These are phyloP conservation scores for Naumovozyma baii DNA, from an alignment of 805 yeast genomes.

Conservation along the genomic window DNA sequence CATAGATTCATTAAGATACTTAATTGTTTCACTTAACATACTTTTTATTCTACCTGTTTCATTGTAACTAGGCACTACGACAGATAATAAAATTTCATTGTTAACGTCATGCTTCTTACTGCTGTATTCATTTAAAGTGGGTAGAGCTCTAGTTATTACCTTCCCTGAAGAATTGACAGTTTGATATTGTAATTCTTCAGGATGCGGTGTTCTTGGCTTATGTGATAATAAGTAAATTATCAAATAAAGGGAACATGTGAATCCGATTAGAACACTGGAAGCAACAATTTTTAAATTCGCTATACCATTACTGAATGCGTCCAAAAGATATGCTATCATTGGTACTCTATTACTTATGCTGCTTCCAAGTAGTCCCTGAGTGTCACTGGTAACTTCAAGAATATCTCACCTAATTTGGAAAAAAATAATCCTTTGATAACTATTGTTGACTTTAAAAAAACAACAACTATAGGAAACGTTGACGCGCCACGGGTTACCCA, in stretches of 20 bases:
- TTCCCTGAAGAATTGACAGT: slow-evolving; percentile 36
- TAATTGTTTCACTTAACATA: slow-evolving; percentile 66
- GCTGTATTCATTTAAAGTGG: slow-evolving; percentile 8
- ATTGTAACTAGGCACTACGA: slow-evolving; percentile 90
- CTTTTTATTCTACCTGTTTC: slow-evolving; percentile 62
- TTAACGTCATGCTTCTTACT: slow-evolving; percentile 2
- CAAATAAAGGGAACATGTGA: slow-evolving; percentile 22
- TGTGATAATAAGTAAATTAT: slow-evolving; percentile 46
- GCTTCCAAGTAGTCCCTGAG: no score
- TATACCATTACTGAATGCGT: no score
- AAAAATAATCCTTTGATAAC: no score
- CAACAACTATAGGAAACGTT: no score
- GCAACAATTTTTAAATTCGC: background rate
- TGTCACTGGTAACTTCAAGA: no score
- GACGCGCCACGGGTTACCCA: no score
- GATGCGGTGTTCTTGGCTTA: slow-evolving; percentile 46
- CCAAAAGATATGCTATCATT: no score
- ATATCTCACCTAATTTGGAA: no score
- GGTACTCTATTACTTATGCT: no score
- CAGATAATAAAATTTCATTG: slow-evolving; percentile 48
- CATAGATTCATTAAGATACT: slow-evolving; percentile 36
- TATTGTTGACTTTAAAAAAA: no score
- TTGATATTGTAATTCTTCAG: slow-evolving; percentile 43
- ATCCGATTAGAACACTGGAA: background rate
- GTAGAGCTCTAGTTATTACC: slow-evolving; percentile 26